A percentile compares a stretch with the other conserved stretches of the same genome.
Evolutionary conservation across 2,329 filamentous ascomycete species (phyloP).

Genomic region (Nemania sp.): DNA sequence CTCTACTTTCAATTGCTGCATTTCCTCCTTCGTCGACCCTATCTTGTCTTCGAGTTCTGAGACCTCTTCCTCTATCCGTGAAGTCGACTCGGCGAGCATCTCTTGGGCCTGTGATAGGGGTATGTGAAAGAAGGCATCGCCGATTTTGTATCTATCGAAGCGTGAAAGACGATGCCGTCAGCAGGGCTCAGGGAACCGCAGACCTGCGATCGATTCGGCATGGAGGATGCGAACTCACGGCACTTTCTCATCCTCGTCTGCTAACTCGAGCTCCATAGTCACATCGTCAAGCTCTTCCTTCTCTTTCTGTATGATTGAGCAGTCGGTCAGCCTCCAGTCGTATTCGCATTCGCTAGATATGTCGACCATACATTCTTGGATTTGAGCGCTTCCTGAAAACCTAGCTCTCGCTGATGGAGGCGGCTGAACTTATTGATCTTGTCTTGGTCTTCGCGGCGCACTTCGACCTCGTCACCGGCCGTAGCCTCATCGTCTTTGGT

Average conservation of each 20-base stretch:
- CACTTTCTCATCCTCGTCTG: constrained; percentile 91
- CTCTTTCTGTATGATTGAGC: constrained; percentile 70
- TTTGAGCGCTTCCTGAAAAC: constrained; percentile 79
- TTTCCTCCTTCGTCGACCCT: constrained; percentile 75
- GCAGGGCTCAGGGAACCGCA: background rate
- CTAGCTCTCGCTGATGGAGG: constrained; percentile 82
- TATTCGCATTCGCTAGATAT: background rate
- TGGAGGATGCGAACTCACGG: constrained; percentile 62
- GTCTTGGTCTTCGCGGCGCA: constrained; percentile 95
- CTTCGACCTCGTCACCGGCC: constrained; percentile 78
- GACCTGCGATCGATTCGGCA: background rate
- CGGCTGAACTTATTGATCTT: constrained; percentile 98
- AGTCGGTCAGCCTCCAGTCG: constrained; percentile 28
- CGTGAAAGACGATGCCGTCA: constrained; percentile 1
- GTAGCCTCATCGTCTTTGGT: constrained; percentile 88
- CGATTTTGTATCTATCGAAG: constrained; percentile 81
- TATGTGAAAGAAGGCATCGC: constrained; percentile 91
- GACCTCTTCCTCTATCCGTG: constrained; percentile 77
- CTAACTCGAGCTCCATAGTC: constrained; percentile 85
- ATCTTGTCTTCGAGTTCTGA: constrained; percentile 76
- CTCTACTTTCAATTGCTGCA: constrained; percentile 86
- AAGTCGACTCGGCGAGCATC: constrained; percentile 72
- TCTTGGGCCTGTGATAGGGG: constrained; percentile 84
- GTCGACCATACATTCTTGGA: constrained; percentile 65
- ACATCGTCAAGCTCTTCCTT: constrained; percentile 98